phyloP scores from a whole-genome alignment of 257 asterid species.

The Penstemon eatonii region DNA sequence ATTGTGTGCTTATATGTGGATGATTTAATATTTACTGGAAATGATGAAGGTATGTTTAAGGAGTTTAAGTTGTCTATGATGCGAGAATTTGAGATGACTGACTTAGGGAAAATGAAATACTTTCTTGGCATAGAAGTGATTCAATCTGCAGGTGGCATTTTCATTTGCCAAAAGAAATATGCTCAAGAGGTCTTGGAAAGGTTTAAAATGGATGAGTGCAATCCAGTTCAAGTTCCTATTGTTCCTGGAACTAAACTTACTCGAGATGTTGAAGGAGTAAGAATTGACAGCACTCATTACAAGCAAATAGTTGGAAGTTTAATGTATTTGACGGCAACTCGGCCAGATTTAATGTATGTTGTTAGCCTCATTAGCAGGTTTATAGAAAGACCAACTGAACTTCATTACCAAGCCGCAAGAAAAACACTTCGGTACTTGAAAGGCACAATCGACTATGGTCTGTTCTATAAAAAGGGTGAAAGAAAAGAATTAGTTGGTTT shows the following conservation, averaged over 20 bases:
- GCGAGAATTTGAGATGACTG: background rate
- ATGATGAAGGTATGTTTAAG: background rate
- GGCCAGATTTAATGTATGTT: no score
- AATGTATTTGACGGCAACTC: background rate
- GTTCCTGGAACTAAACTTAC: background rate
- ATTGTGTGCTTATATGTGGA: constrained; percentile 5
- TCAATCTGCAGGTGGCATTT: background rate
- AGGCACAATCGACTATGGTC: no score
- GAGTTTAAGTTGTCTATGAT: background rate
- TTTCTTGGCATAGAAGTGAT: background rate
- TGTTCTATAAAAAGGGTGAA: no score
- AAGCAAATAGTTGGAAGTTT: constrained; percentile 6
- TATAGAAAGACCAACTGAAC: no score
- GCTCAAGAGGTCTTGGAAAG: background rate
- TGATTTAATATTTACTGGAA: background rate
- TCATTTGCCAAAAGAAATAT: background rate
- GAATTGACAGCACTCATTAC: background rate
- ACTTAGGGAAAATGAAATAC: background rate
- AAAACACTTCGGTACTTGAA: no score
- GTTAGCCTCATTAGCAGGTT: no score
- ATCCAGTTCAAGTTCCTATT: background rate
- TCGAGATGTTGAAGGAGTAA: background rate
- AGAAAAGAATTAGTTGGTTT: no score
- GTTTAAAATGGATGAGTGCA: background rate
- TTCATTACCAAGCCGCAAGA: no score